Base-by-base conservation (phyloP, 2,329 filamentous ascomycete species). In the Aspergillus cejpii region DNA sequence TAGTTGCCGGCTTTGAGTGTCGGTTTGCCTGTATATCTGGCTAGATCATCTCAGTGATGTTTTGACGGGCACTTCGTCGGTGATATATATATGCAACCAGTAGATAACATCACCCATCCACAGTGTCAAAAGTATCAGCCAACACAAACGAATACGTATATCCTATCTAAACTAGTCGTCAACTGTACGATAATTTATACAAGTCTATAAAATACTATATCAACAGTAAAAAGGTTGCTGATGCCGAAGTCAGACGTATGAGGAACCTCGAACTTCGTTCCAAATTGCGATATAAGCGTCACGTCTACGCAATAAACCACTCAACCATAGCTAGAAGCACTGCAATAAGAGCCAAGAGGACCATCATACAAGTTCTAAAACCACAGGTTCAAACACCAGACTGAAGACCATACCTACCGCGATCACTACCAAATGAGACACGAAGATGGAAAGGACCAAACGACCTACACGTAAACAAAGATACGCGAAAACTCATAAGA, bases 1-100 rank as follows among this genome's bases (percentile, higher is more conserved):
- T 31, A 3, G 7, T 15, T 8, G 4, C 2, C 5, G 3, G 14
- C 6, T 2, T 15, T 1, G 0, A 0, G 3, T 10, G n/a, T 31
- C 2, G 2, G 5, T n/a, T 2, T 0, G 28, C 10, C n/a, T 2
- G 11, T 15, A 15, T 31, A 3, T 15, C 28, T 3, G 3, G 2
- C 7, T 15, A 15, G 14, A 0, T 31, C 10, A 15, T 15, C n/a
- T 15, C 7, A 6, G 2, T 8, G 6, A 8, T 2, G n/a, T 8
- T 8, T 15, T 8, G 6, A 2, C 28, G n/a, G 6, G 7, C 14
- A 7, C n/a, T 31, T 15, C 28, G 7, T 15, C n/a, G 3, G 6
- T 1, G 8, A 2, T 15, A 8, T 31, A 31, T 31, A 31, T 31
- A 31, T 15, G 17, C 7, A 15, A 15, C n/a, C 7, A 31, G 3